Base-by-base conservation (phyloP, 2,329 filamentous ascomycete genomes). In the Pseudocercospora fuligena region DNA sequence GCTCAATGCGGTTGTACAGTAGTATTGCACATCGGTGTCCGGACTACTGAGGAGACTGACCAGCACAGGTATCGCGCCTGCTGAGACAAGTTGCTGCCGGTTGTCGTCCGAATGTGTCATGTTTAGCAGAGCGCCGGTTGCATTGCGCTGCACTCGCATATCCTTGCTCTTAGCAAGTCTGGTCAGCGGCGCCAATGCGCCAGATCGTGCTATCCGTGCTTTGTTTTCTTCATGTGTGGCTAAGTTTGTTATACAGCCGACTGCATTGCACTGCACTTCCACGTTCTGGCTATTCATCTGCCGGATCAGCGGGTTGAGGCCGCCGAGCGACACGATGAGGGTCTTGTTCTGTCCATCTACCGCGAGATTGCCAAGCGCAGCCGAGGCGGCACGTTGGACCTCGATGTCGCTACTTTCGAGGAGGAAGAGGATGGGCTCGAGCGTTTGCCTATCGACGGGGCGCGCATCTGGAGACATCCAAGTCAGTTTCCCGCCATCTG, bases 71-170 rank as follows among this genome's bases (percentile, higher is more conserved):
- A 99, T 97, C n/a, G 95, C 95, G 69, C 94, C 94, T 54, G 95
- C 95, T 72, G 96, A 96, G 72, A 99, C 95, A 29, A 99, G 90
- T 80, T 99, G 94, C 80, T 98, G 93, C 73, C 95, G 89, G 80
- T 99, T 99, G 80, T 99, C 95, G 79, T 98, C 95, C 95, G 78
- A 98, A 83, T 99, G 95, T 74, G 95, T 99, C 95, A 99, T 99
- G 81, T 99, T 99, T 72, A 99, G 86, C 65, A 99, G 83, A 54
- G 95, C 95, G 62, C 95, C 95, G 0, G 95, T 99, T 65, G 95
- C 95, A 80, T 99, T 99, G 71, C 95, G 88, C 82, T 99, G 95
- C 57, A 99, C 95, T 64, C 95, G 89, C 95, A 98, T 98, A 76
- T 99, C 95, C 80, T 96, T 94, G 23, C 95, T 98, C 81, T 97